Evolutionary conservation across 495 filamentous ascomycete genomes (phyloP), one percentile per base, ranked within the genome.

Genomic region (Penicillium coffeae): DNA sequence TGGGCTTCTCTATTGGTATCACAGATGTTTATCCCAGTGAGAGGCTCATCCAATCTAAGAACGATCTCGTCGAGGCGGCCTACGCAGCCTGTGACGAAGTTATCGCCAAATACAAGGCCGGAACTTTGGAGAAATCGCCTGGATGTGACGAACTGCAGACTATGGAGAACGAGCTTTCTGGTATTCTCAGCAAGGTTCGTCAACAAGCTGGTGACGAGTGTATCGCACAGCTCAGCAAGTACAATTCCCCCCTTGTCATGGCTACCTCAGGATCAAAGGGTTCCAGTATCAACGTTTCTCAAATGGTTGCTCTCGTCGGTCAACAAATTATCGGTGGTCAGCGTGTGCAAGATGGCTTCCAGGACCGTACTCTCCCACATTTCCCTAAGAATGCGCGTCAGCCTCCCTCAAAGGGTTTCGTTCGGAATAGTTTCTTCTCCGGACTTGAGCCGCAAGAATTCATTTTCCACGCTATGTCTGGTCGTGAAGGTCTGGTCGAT

Each of bases 401-500:
- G 57, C 89, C 93, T 16, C 85, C 89, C 1, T 90, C 91, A 0
- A 98, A 97, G 68, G 93, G 93, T 47, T 98, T 98, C 71, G 93
- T 98, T 14, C 76, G 82, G 39, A 98, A 97, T 72, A 96, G 90
- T 71, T 98, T 98, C 76, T 98, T 93, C 70, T 87, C 86, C 0
- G 93, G 94, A n/a, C 71, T 98, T 3, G 73, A 79, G 8, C 90
- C 94, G 2, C 87, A 84, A 0, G 93, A 98, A 61, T 96, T 98
- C 70, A 81, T 96, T 50, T 97, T 98, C 74, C 93, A 98, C 77
- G 93, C 93, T 50, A 96, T 97, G 72, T 93, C 89, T 35, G 93
- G 93, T 62, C 87, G 93, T 83, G 93, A 96, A 82, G 93, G 93
- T 80, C 74, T 98, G 52, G 91, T 98, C 56, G 93, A 98, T 81